Base-by-base conservation (phyloP, 1,139 yeast species). In the Magnusiomyces sp. region DNA sequence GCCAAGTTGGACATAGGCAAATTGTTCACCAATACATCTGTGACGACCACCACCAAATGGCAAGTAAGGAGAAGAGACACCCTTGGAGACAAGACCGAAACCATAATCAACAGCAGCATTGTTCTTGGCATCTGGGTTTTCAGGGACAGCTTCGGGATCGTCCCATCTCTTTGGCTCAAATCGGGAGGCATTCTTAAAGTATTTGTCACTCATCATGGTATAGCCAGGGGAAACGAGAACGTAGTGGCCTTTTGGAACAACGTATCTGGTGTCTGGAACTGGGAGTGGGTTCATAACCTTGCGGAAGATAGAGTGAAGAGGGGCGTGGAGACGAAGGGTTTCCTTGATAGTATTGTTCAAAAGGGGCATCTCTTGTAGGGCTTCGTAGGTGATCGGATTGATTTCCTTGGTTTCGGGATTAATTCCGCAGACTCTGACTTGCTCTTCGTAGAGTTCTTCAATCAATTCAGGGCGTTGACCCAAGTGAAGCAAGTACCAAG, bases 31-130 rank as follows among this genome's bases (percentile, higher is more conserved):
- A 64, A 92, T 89, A 72, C 99, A 92, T 73, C 98, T 84, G 69
- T 92, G 99, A 76, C 99, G 86, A 59, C 99, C 99, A 69, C 97
- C 98, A 60, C 98, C 98, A 64, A 92, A 92, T 50, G 98, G 98
- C 67, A 92, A 79, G 71, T 88, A 94, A 50, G 98, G 96, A 46
- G 96, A 87, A 23, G 86, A 73, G 42, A 92, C 97, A 70, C 97
- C 98, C 71, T 92, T 92, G 48, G 95, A 81, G 58, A 92, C 87
- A 54, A 90, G 87, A 64, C 97, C 97, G 62, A 90, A 92, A 16
- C 97, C 97, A 65, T 89, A 90, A 69, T 92, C 98, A 47, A 90
- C 80, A 49, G 84, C 75, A 49, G 74, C 83, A 9, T 14, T 17
- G 13, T 16, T 31, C 10, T 32, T 17, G 11, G 44, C 44, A 27